Evolutionary conservation across 352 stramenopile species (phyloP).

Genomic region (Phytopythium kandeliae): DNA sequence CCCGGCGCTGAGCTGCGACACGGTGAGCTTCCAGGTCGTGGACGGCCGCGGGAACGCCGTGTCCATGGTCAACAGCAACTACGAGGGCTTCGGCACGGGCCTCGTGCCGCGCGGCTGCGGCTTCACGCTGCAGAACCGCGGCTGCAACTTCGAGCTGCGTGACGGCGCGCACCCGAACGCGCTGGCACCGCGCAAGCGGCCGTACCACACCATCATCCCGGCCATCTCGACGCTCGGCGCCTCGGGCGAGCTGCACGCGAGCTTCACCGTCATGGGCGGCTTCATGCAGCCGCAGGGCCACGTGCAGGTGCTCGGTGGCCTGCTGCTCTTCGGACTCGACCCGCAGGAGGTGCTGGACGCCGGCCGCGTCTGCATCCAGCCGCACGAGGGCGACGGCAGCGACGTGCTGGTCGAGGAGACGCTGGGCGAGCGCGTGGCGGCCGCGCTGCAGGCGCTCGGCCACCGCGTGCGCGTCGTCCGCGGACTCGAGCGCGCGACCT

Average conservation of each 20-base stretch:
- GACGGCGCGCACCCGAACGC: conserved; percentile 89
- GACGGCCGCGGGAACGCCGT: conserved; percentile 94
- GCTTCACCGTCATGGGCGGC: conserved; percentile 84
- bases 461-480: conserved; percentile 42
- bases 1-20: conserved; percentile 78
- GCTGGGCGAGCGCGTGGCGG: conserved; percentile 57
- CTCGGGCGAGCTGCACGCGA: conserved; percentile 89
- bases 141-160: conserved; percentile 90
- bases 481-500: conserved; percentile 34
- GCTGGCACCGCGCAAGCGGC: conserved; percentile 87
- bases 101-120: conserved; percentile 91
- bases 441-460: conserved; percentile 68
- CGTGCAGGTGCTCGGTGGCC: conserved; percentile 91
- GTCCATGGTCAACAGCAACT: conserved; percentile 98
- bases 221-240: conserved; percentile 87
- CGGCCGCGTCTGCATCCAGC: conserved; percentile 92
- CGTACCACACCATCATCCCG: conserved; percentile 99
- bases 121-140: conserved; percentile 97
- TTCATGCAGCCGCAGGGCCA: conserved; percentile 98
- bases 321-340: conserved; percentile 80
- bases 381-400: conserved; percentile 47
- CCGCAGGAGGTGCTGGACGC: conserved; percentile 91
- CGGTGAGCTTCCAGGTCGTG: conserved; percentile 96
- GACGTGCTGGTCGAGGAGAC: conserved; percentile 84
- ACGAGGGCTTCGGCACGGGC: conserved; percentile 95